Evolutionary conservation across 805 yeast genomes (phyloP), one percentile per base, ranked within the genome.

Genomic region (Dipodascus albidus): DNA sequence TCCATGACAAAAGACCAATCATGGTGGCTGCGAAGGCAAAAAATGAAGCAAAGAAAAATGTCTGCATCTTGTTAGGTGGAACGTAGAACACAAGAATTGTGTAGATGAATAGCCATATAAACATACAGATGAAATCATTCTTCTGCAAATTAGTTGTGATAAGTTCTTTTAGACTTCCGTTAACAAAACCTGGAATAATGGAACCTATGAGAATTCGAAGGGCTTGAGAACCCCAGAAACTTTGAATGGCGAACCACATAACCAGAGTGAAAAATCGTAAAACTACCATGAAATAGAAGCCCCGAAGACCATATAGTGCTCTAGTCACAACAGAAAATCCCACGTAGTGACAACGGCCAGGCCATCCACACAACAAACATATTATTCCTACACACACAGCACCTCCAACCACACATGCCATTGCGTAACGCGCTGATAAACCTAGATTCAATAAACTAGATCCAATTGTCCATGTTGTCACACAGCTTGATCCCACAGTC

Each of bases 291-390:
- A 76, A 53, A 48, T 62, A 67, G 3, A 76, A 69, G 2, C 80
- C 79, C 54, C 68, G 62, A 38, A 75, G 66, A 8, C 82, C 82
- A 64, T 74, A 77, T 0, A 74, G 64, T 49, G 70, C 68, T 50
- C 81, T 63, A 22, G 70, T 66, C 51, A 68, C 67, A 9, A 77
- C 68, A 2, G 81, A 72, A 57, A 69, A 78, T 0, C 81, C 80
- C 47, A 78, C 67, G 60, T 76, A 80, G 62, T 71, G 77, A 21
- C 69, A 67, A 4, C 74, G 70, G 33, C 82, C 81, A 15, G 71
- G 73, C 62, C 72, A 70, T 33, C 78, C 76, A 55, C 74, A 75
- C 11, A 70, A 61, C 4, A 74, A 62, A 9, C 58, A 53, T 33
- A 62, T 58, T 17, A 60, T 53, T 4, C 49, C 49, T 3, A 47